Conservation (phyloP, 805 yeast genomes). For the Pichia pseudocactophila region DNA sequence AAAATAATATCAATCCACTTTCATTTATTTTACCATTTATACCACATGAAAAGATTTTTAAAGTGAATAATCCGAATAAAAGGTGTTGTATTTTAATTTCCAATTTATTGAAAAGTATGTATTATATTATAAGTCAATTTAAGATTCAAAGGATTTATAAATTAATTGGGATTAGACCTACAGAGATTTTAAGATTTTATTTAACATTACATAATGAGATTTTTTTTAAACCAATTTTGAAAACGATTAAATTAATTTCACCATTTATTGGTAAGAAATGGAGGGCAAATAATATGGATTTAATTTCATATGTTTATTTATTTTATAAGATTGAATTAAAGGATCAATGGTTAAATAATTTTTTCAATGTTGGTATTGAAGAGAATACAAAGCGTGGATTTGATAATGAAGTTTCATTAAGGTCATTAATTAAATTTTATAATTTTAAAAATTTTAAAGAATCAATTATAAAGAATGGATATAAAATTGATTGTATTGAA, state of each 20-base stretch:
- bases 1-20: constrained; percentile 8
- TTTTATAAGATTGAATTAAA: constrained; percentile 61
- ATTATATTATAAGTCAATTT: constrained; percentile 46
- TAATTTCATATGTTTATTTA: constrained; percentile 78
- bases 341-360: constrained; percentile 88
- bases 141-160: constrained; percentile 69
- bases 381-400: constrained; percentile 68
- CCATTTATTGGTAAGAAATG: constrained; percentile 93
- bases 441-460: constrained; percentile 49
- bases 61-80: constrained; percentile 19
- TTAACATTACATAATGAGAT: constrained; percentile 52
- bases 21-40: constrained; percentile 24
- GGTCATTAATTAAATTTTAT: constrained; percentile 73
- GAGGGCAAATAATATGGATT: constrained; percentile 89
- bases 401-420: constrained; percentile 76
- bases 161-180: constrained; percentile 53
- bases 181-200: constrained; percentile 49
- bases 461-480: constrained; percentile 50
- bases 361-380: constrained; percentile 64
- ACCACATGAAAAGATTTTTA: constrained; percentile 18
- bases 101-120: constrained; percentile 46
- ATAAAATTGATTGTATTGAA: constrained; percentile 25
- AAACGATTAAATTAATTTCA: constrained; percentile 65
- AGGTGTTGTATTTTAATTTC: constrained; percentile 40
- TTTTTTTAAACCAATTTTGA: constrained; percentile 61